A percentile compares a stretch with the other conserved stretches of the same genome.
phyloP scores from a whole-genome alignment of 345 rosid genomes.

The Aegle marmelos region DNA sequence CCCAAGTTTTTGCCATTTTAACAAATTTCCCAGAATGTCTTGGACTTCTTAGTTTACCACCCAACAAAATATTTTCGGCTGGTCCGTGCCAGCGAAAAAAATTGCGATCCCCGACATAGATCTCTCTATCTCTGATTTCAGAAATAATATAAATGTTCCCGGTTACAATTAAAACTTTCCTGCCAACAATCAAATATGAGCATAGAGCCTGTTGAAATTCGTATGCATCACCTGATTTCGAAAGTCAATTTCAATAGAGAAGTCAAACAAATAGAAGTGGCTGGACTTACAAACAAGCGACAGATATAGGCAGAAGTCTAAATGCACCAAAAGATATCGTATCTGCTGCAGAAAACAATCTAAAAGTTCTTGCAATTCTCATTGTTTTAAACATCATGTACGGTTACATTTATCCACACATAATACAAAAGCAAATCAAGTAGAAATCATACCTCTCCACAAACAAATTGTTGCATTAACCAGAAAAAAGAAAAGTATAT shows the following conservation, averaged over 20 bases:
- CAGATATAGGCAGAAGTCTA: neutral
- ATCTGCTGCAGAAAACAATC: neutral
- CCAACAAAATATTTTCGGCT: too few species aligned
- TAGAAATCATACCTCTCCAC: neutral
- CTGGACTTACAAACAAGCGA: neutral
- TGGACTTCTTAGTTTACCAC: too few species aligned
- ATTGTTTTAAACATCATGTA: conserved; percentile 12
- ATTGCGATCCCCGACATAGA: too few species aligned
- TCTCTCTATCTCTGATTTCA: too few species aligned
- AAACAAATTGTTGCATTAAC: neutral
- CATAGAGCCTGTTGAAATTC: too few species aligned
- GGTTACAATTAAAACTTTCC: neutral
- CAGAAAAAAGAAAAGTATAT: neutral
- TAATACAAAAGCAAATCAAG: neutral
- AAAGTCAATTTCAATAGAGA: too few species aligned
- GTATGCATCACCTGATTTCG: too few species aligned
- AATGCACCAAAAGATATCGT: neutral
- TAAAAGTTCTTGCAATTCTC: neutral
- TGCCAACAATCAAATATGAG: neutral
- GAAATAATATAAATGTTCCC: neutral
- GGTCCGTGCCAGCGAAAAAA: too few species aligned
- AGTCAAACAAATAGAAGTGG: neutral
- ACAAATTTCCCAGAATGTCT: too few species aligned
- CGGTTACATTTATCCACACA: conserved; percentile 1
- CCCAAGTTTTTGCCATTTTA: too few species aligned